Evolutionary conservation across 2,329 filamentous ascomycete genomes (phyloP), one percentile per base, ranked within the genome.

Genomic region (Trichoderma asperellum): DNA sequence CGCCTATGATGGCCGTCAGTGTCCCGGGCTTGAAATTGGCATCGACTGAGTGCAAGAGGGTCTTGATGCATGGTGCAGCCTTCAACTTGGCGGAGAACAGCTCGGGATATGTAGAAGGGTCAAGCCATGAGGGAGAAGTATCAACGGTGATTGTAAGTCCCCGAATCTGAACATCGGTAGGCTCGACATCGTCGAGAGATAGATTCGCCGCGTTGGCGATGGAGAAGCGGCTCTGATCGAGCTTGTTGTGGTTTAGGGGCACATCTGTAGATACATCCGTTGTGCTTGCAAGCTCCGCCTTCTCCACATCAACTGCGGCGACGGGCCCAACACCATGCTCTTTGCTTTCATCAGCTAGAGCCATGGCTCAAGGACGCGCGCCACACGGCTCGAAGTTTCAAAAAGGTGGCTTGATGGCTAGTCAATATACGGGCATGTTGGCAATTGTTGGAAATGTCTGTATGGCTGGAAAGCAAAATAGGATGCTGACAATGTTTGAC

Each of bases 1-100:
- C 90, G 11, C 91, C 91, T 69, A 94, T 88, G 65, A 94, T 93
- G 10, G 91, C 91, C 0, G 91, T 93, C 52, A 94, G 78, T 3
- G 88, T 90, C 3, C 91, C 90, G 8, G 87, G 84, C 3, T 83
- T 83, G 76, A 93, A 85, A 29, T 87, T 84, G 2, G 90, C 90
- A 72, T 86, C 86, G 57, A 93, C 86, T 35, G 86, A 85, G 64
- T 89, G 82, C 11, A 94, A 80, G 12, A 94, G 86, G 6, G 81
- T 78, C 74, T 88, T 88, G 70, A 79, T 79, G 7, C 74, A 75
- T 2, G 81, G 76, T 1, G 72, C 73, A 5, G 79, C 81, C 71
- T 79, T 78, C 71, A 80, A 79, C 52, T 74, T 81, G 68, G 75
- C 72, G 69, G 77, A 78, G 62, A 82, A 77, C 7, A 83, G 77